Base-by-base conservation (phyloP, 2,329 filamentous ascomycete species). In the Fusarium bulbicola region DNA sequence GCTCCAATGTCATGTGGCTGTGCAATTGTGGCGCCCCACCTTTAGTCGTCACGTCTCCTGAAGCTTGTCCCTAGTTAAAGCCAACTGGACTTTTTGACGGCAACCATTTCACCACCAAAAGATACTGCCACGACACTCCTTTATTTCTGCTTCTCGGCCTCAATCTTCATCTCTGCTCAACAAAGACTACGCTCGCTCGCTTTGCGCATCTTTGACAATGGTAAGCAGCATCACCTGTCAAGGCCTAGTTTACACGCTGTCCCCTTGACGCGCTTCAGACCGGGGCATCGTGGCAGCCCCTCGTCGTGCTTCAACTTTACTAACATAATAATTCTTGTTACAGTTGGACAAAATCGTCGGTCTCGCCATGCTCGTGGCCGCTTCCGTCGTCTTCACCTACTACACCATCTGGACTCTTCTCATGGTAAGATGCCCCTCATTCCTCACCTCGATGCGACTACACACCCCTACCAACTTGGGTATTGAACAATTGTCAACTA, bases 341-440 rank as follows among this genome's bases (percentile, higher is more conserved):
- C 82, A 99, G 96, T 93, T 98, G 85, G 96, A 97, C 89, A 95
- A 94, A 90, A 89, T 91, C 81, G 86, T 90, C 80, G 89, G 89
- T 81, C 85, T 90, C 86, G 88, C 89, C 88, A 91, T 91, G 89
- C 87, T 91, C 82, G 88, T 89, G 88, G 89, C 88, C 82, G 87
- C 89, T 79, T 86, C 88, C 73, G 86, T 89, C 82, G 86, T 91
- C 79, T 91, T 91, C 79, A 85, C 89, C 79, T 99, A 99, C 90
- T 99, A 99, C 87, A 96, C 94, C 73, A 90, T 97, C 84, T 99
- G 96, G 96, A 97, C 96, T 34, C 89, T 99, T 74, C 89, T 98
- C 76, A 98, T 99, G 93, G 96, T 98, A 90, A 66, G 85, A 26
- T 59, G 45, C 58, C 61, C 64, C 57, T 60, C 66, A 53, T 47